phyloP scores from a whole-genome alignment of 169 alveolate species.

The Plasmodium reichenowi region DNA sequence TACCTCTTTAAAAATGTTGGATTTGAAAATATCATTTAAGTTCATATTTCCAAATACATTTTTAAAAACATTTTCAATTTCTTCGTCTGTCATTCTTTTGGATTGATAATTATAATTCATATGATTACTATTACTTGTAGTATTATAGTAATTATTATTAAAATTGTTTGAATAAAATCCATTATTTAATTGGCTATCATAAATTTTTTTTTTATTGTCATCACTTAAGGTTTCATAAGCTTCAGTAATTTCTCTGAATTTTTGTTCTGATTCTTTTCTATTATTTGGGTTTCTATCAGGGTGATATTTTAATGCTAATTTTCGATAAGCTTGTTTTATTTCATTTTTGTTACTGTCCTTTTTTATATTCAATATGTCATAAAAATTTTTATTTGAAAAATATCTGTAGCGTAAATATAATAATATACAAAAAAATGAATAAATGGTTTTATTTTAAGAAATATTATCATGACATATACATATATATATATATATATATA shows the following conservation, averaged over 20 bases:
- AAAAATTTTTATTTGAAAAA: conserved; percentile 54
- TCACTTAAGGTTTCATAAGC: conserved; percentile 96
- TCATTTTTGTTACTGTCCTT: conserved; percentile 88
- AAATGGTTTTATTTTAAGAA: no score
- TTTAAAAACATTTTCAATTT: conserved; percentile 68
- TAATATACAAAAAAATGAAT: no score
- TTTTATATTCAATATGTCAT: conserved; percentile 83
- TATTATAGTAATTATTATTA: conserved; percentile 6
- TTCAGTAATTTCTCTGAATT: conserved; percentile 93
- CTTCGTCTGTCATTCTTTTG: conserved; percentile 69
- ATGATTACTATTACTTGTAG: conserved; percentile 5
- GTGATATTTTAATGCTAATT: conserved; percentile 93
- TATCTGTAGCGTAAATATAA: background rate
- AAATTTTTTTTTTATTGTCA: conserved; percentile 94
- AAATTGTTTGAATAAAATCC: conserved; percentile 38
- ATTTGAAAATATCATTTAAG: conserved; percentile 45
- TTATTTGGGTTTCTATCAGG: conserved; percentile 97
- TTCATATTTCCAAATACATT: conserved; percentile 71
- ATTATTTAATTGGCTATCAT: conserved; percentile 85
- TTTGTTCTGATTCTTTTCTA: conserved; percentile 88
- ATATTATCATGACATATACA: no score
- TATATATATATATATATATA: no score
- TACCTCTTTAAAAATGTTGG: conserved; percentile 67
- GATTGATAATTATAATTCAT: conserved; percentile 41
- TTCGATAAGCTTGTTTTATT: conserved; percentile 94